Evolutionary conservation across 1,139 yeast species (phyloP).

Genomic region (Saccharomyces hybrid): DNA sequence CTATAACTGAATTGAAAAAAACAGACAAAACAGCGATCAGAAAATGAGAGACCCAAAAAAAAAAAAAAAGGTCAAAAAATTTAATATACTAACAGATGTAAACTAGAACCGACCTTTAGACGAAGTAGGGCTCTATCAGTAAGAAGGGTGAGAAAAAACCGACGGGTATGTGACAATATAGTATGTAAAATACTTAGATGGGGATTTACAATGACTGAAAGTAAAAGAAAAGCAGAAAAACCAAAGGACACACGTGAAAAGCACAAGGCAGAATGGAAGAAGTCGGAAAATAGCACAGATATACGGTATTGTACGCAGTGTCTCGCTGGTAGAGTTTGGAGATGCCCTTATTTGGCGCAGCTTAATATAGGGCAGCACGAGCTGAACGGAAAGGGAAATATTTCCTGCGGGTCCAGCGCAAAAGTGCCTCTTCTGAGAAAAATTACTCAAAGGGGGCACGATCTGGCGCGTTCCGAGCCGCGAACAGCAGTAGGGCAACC

Average conservation of each 20-base stretch:
- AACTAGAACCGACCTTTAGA: neutral
- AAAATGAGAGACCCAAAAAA: neutral
- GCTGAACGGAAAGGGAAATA: neutral
- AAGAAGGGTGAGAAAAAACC: neutral
- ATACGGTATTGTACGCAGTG: neutral
- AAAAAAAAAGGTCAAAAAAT: neutral
- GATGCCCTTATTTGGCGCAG: neutral
- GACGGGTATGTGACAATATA: neutral
- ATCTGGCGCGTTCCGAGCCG: slow-evolving; percentile 33
- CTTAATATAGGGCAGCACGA: neutral
- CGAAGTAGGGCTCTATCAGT: neutral
- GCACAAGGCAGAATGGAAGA: neutral
- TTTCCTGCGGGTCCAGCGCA: neutral
- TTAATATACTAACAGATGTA: neutral
- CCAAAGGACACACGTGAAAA: neutral
- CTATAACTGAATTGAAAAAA: neutral
- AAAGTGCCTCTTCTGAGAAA: neutral
- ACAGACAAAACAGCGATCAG: neutral
- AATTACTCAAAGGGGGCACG: neutral
- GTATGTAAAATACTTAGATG: neutral
- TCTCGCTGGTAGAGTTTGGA: neutral
- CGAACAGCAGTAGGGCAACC: neutral
- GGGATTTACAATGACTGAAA: neutral
- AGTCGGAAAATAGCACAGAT: neutral
- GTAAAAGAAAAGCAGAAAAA: neutral